phyloP scores from a whole-genome alignment of 768 basidiomycete species.

The Collybiopsis confluens region DNA sequence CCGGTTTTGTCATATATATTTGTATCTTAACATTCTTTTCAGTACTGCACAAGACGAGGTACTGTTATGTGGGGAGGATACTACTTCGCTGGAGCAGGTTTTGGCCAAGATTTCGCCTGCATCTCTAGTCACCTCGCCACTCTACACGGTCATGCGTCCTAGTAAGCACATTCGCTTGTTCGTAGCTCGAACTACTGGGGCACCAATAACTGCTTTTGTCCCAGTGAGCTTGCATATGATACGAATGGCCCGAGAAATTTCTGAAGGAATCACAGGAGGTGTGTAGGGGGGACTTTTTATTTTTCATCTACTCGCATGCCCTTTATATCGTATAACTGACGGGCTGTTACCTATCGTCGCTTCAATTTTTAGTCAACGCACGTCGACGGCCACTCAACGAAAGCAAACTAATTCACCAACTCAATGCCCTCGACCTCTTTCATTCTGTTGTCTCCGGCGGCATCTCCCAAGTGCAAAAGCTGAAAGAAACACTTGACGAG shows the following conservation, averaged over 20 bases:
- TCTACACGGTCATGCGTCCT: background rate
- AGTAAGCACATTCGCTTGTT: background rate
- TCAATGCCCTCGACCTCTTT: background rate
- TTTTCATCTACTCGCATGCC: background rate
- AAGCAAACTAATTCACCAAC: background rate
- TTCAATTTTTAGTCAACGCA: background rate
- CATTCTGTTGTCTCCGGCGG: background rate
- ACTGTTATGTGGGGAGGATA: background rate
- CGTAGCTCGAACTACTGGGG: background rate
- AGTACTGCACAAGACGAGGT: background rate
- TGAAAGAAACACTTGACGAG: background rate
- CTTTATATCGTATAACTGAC: too few relatives aligned
- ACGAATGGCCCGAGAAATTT: background rate
- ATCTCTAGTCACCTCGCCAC: background rate
- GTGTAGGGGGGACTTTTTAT: background rate
- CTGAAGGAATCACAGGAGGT: conserved; percentile 1
- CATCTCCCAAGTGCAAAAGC: background rate
- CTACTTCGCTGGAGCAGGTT: background rate
- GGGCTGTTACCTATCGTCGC: too few relatives aligned
- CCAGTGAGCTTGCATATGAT: conserved; percentile 2
- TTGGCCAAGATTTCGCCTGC: background rate
- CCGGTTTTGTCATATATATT: too few relatives aligned
- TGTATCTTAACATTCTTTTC: too few relatives aligned
- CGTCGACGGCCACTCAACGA: conserved; percentile 3
- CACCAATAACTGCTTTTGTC: too few relatives aligned